Percentiles rank a stretch among this genome's conserved stretches.
phyloP scores from a whole-genome alignment of 306 rosid species.

The Pterocarpus santalinus region DNA sequence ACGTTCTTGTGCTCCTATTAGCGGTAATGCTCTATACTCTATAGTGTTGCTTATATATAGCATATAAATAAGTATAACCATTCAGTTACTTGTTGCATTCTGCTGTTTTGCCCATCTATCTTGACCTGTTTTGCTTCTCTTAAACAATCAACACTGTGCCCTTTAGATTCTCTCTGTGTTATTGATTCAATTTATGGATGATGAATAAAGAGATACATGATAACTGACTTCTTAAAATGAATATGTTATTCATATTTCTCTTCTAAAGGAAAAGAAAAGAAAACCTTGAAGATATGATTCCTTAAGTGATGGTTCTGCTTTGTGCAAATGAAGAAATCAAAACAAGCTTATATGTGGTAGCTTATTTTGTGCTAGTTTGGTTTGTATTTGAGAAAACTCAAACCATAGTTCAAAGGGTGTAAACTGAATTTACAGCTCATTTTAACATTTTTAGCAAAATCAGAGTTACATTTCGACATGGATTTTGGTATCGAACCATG shows the following conservation, averaged over 20 bases:
- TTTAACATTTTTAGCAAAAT: too few relatives aligned
- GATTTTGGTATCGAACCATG: too few relatives aligned
- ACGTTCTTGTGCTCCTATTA: constrained; percentile 92
- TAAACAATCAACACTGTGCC: neutral
- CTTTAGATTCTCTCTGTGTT: constrained; percentile 26
- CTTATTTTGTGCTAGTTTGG: neutral
- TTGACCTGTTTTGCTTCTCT: neutral
- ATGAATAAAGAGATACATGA: constrained; percentile 12
- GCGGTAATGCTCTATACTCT: constrained; percentile 57
- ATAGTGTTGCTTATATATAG: too few relatives aligned
- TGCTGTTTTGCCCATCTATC: constrained; percentile 4
- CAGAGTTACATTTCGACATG: too few relatives aligned
- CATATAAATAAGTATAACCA: neutral
- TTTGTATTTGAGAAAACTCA: too few relatives aligned
- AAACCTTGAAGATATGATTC: neutral
- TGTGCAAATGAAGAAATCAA: constrained; percentile 2
- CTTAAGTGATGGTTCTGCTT: constrained; percentile 1
- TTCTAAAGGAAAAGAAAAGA: constrained; percentile 20
- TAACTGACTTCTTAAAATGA: neutral
- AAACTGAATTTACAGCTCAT: too few relatives aligned
- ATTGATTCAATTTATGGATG: constrained; percentile 15
- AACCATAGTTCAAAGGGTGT: too few relatives aligned
- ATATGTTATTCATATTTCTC: neutral
- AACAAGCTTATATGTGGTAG: neutral
- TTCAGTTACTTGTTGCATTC: neutral